These are phyloP conservation scores for Beauveria pseudobassiana DNA, from an alignment of 2,329 filamentous ascomycete species.

Conservation along the genomic window DNA sequence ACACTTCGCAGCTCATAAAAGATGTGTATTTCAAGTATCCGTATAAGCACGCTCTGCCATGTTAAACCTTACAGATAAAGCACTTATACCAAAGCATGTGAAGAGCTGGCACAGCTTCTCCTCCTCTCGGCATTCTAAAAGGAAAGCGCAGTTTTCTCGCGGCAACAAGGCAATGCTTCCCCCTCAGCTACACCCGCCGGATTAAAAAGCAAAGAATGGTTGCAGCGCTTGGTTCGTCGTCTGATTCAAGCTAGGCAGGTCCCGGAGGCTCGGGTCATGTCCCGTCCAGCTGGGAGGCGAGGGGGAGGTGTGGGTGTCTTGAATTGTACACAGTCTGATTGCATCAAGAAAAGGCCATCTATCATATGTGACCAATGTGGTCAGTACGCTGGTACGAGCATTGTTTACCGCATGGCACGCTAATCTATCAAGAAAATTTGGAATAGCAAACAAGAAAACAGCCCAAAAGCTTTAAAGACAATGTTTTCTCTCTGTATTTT, in stretches of 20 bases:
- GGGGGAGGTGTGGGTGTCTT: neutral
- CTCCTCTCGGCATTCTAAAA: neutral
- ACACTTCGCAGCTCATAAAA: no score
- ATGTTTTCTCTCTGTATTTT: neutral
- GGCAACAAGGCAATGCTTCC: slow-evolving; percentile 13
- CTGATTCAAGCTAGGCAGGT: neutral
- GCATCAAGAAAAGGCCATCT: neutral
- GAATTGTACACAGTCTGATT: neutral
- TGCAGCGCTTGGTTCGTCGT: neutral
- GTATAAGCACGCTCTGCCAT: no score
- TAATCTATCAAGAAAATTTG: neutral
- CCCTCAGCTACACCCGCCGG: neutral
- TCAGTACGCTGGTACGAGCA: neutral
- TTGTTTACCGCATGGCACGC: neutral
- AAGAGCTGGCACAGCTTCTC: no score
- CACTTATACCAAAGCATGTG: no score
- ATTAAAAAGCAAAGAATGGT: slow-evolving; percentile 1
- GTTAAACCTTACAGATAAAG: no score
- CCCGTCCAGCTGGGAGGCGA: neutral
- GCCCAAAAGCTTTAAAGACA: no score
- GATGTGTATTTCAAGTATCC: no score
- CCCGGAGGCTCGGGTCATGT: slow-evolving; percentile 3
- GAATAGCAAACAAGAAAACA: neutral
- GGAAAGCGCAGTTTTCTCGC: slow-evolving; percentile 17
- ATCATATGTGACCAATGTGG: neutral